phyloP scores from a whole-genome alignment of 768 basidiomycete genomes.

The Auricularia sp. region DNA sequence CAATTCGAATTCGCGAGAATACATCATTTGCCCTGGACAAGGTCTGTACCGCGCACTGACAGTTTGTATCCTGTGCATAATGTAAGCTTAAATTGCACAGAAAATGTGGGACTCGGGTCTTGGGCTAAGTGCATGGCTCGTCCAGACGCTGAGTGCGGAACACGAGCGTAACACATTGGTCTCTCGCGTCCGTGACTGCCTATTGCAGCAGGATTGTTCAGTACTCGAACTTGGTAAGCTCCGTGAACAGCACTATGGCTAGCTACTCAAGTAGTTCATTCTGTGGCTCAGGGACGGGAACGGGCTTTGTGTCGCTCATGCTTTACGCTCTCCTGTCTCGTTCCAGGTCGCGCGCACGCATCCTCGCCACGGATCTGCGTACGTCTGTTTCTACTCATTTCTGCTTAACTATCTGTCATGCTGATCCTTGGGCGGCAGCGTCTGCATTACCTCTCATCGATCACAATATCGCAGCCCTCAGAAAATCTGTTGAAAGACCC shows the following conservation, averaged over 20 bases:
- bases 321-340: conserved; percentile 32
- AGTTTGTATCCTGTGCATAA: not conserved
- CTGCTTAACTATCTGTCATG: not conserved
- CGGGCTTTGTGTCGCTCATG: conserved; percentile 69
- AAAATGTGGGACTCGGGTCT: conserved; percentile 97
- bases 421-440: conserved; percentile 32
- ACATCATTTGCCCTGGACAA: conserved; percentile 91
- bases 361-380: conserved; percentile 70
- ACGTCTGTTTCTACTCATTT: conserved; percentile 17
- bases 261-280: not conserved
- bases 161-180: not conserved
- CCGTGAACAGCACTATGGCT: too few species aligned
- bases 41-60: conserved; percentile 32
- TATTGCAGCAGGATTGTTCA: conserved; percentile 21
- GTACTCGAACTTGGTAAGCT: conserved; percentile 58
- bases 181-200: conserved; percentile 9
- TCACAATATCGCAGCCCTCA: conserved; percentile 45
- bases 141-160: conserved; percentile 11
- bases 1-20: conserved; percentile 57
- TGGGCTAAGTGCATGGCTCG: conserved; percentile 73
- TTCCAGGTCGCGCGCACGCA: conserved; percentile 9
- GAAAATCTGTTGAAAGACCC: conserved; percentile 21
- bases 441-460: conserved; percentile 74
- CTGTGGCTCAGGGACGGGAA: conserved; percentile 59
- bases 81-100: conserved; percentile 30